Conservation (phyloP, 176 grass and related monocot genomes). For the Oryza meridionalis region DNA sequence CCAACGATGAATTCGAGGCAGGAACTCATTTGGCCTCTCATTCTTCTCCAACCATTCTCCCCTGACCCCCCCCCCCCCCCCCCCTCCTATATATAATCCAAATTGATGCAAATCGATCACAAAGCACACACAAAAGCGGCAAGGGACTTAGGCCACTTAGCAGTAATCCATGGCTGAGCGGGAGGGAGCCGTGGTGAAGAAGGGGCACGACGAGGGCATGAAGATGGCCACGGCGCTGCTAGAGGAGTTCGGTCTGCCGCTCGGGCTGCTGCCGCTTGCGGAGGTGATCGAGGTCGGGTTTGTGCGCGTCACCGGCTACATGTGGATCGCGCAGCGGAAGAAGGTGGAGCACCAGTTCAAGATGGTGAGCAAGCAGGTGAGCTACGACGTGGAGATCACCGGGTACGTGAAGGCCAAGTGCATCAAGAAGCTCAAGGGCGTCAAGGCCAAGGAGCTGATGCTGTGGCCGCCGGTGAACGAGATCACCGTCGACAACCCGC, state of each 20-base stretch:
- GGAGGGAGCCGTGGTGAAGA: constrained; percentile 54
- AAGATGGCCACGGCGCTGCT: constrained; percentile 4
- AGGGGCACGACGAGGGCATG: constrained; percentile 62
- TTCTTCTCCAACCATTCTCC: neutral
- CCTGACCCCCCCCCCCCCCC: neutral
- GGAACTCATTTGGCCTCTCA: neutral
- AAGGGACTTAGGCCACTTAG: neutral
- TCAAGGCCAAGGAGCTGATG: constrained; percentile 86
- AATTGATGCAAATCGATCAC: neutral
- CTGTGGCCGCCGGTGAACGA: constrained; percentile 79
- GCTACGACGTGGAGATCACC: constrained; percentile 60
- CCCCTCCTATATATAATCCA: neutral
- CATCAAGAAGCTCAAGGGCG: constrained; percentile 83
- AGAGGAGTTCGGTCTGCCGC: neutral
- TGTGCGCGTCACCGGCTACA: constrained; percentile 11
- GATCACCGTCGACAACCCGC: constrained; percentile 63
- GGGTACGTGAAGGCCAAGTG: constrained; percentile 55
- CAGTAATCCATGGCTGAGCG: constrained; percentile 43
- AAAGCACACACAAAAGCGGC: neutral
- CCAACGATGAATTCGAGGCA: constrained; percentile 38
- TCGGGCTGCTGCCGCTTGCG: neutral
- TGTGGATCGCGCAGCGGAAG: constrained; percentile 66
- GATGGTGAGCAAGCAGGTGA: constrained; percentile 63
- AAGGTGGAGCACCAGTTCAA: constrained; percentile 85
- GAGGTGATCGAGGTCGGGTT: neutral